Evolutionary conservation across 2,329 filamentous ascomycete genomes (phyloP), one percentile per base, ranked within the genome.

Genomic region (Drechmeria coniospora): DNA sequence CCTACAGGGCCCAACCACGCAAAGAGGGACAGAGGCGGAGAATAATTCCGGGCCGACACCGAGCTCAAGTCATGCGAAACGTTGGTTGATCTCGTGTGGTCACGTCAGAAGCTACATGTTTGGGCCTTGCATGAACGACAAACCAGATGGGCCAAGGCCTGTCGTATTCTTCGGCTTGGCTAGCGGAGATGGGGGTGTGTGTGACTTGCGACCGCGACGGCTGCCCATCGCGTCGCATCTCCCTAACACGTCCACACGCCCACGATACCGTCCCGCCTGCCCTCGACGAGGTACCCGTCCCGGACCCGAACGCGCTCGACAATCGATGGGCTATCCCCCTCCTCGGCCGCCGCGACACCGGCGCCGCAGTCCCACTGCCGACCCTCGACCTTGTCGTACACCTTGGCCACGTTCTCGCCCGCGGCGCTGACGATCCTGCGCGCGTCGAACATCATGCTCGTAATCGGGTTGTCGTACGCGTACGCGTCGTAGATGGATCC

Each of bases 361-460:
- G 83, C 76, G 29, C 90, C 90, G 53, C 86, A 94, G 51, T 93
- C 83, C 90, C 90, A 98, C 53, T 95, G 90, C 35, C 82, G 65
- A 22, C 84, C 84, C 49, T 98, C 90, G 3, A 83, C 77, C 65
- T 95, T 95, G 59, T 98, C 90, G 57, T 95, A 98, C 33, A 98
- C 79, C 58, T 98, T 98, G 42, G 90, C 86, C 15, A 95, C 83
- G 44, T 84, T 76, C 53, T 95, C 90, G 23, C 86, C 81, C 0
- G 84, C 84, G 3, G 90, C 87, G 28, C 79, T 73, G 19, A 90
- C 84, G 40, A 98, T 98, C 27, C 86, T 74, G 28, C 86, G 75
- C 10, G 72, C 59, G 53, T 98, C 90, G 50, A 98, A 98, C 77
- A 92, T 92, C 84, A 95, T 93, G 61, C 78, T 82, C 18, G 84